Evolutionary conservation across 2,329 filamentous ascomycete genomes (phyloP), one percentile per base, ranked within the genome.

Genomic region (Xylariales sp.): DNA sequence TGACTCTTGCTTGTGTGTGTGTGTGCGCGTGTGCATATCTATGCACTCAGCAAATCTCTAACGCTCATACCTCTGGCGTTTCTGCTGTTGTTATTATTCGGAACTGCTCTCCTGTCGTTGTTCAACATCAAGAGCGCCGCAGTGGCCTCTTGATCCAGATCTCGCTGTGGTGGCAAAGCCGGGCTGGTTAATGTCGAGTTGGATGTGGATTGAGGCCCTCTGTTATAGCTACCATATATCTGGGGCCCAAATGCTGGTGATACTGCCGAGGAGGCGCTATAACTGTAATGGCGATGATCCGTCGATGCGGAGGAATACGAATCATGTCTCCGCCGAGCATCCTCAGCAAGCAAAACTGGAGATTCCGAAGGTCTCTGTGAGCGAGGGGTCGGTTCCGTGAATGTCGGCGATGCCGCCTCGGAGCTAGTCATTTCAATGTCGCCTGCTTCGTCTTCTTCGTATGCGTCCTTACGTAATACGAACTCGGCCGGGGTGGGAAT

Each of bases 51-150:
- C 35, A 78, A 52, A 59, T 77, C 73, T 37, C 64, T 66, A 5
- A 77, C 73, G 55, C 72, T 77, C 66, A 76, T 74, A 3, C 71
- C 68, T 33, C 67, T 59, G 25, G 62, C 63, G 33, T 57, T 57
- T 28, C 58, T n/a, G n/a, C n/a, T n/a, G n/a, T n/a, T n/a, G n/a
- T n/a, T 53, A 25, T 31, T 34, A 10, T 37, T 41, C n/a, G 39
- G 32, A 10, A 63, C 67, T 25, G 70, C 72, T 24, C 87, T 72
- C 28, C 87, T 76, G 57, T 93, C 88, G 38, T 73, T 80, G 48
- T 90, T 94, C 42, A 96, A 67, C 89, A 95, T 95, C 57, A 95
- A 62, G 49, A 95, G 60, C 4, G 89, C 90, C 11, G 88, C 83
- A 6, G 88, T 93, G 1, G 88, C 90, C 58, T 93, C 88, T 43